These are phyloP conservation scores for Zymoseptoria crescenta DNA, from an alignment of 2,329 filamentous ascomycete genomes.

Conservation along the genomic window DNA sequence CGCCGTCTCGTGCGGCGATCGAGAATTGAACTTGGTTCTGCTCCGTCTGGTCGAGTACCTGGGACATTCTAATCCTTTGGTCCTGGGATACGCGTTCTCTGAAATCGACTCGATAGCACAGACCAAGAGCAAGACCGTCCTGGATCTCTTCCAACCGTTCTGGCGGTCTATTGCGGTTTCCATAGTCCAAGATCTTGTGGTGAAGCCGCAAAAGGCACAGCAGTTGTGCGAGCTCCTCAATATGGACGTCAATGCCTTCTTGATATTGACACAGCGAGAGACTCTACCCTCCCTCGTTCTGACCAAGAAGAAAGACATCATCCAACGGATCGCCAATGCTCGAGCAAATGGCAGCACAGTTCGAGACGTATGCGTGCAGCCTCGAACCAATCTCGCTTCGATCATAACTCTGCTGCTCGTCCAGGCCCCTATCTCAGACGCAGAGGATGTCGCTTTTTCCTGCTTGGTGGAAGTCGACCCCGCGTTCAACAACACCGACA, in stretches of 20 bases:
- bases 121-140: slow-evolving; percentile 49
- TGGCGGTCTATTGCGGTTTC: slow-evolving; percentile 80
- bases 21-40: slow-evolving; percentile 79
- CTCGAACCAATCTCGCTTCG: slow-evolving; percentile 48
- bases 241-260: slow-evolving; percentile 64
- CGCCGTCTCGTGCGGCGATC: slow-evolving; percentile 64
- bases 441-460: slow-evolving; percentile 60
- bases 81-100: slow-evolving; percentile 74
- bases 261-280: slow-evolving; percentile 68
- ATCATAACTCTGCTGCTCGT: slow-evolving; percentile 52
- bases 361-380: slow-evolving; percentile 55
- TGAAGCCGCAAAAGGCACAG: slow-evolving; percentile 72
- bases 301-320: slow-evolving; percentile 65
- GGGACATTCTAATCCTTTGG: slow-evolving; percentile 70
- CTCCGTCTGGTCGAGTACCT: slow-evolving; percentile 79
- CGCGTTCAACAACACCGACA: slow-evolving; percentile 57
- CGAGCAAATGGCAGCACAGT: slow-evolving; percentile 44
- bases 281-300: slow-evolving; percentile 83
- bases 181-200: slow-evolving; percentile 72
- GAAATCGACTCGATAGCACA: slow-evolving; percentile 70
- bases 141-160: slow-evolving; percentile 66
- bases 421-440: slow-evolving; percentile 54
- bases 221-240: slow-evolving; percentile 74
- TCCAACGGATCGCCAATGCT: slow-evolving; percentile 72
- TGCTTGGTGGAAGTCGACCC: slow-evolving; percentile 61